Percentiles rank a stretch among this genome's conserved stretches.
Evolutionary conservation across 768 basidiomycete species (phyloP).

Genomic region (Kwoniella sp.): DNA sequence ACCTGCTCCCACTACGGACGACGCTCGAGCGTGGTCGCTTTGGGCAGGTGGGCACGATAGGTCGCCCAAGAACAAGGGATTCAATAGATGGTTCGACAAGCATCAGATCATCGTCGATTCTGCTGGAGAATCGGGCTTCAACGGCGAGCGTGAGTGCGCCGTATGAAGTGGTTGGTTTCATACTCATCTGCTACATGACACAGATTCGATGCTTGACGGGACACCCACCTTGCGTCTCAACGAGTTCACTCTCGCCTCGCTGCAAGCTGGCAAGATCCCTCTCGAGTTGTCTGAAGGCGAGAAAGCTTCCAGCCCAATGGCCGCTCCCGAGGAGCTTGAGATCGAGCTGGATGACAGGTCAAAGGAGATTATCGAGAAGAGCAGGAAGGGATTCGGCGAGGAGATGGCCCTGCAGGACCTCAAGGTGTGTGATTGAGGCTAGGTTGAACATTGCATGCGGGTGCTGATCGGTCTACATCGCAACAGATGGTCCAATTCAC

Average conservation of each 20-base stretch:
- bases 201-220: constrained; percentile 61
- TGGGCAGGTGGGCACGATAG: constrained; percentile 63
- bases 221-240: constrained; percentile 92
- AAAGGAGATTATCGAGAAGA: constrained; percentile 56
- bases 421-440: constrained; percentile 56
- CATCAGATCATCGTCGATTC: constrained; percentile 93
- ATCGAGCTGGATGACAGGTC: constrained; percentile 65
- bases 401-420: constrained; percentile 76
- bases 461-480: neutral
- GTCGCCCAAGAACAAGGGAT: constrained; percentile 59
- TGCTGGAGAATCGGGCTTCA: constrained; percentile 91
- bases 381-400: constrained; percentile 67
- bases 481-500: constrained; percentile 71
- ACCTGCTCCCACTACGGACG: constrained; percentile 63
- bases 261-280: constrained; percentile 69
- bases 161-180: too few relatives aligned
- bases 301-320: constrained; percentile 52
- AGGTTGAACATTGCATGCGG: too few relatives aligned
- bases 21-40: constrained; percentile 71
- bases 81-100: constrained; percentile 94
- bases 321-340: constrained; percentile 62
- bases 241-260: constrained; percentile 78
- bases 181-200: too few relatives aligned
- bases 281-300: constrained; percentile 58
- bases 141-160: constrained; percentile 66